phyloP scores from a whole-genome alignment of 1,139 yeast genomes.

The Yarrowia galli region DNA sequence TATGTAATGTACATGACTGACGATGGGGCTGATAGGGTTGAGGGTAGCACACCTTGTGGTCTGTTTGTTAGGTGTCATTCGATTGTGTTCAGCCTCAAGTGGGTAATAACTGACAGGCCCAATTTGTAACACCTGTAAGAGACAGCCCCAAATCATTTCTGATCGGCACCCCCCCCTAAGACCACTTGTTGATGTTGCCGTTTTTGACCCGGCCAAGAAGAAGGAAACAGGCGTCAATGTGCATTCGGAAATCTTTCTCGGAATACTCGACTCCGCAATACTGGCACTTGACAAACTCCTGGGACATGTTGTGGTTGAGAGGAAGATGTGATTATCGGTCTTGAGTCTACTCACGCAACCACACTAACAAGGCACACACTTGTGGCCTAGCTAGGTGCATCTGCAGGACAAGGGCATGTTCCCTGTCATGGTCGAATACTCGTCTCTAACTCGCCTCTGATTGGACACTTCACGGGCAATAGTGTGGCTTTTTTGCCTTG shows the following conservation, averaged over 20 bases:
- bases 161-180: too few species aligned
- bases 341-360: too few species aligned
- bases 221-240: slow-evolving; percentile 22
- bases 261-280: slow-evolving; percentile 21
- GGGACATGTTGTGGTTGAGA: neutral
- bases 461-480: too few species aligned
- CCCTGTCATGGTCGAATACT: too few species aligned
- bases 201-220: slow-evolving; percentile 9
- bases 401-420: neutral
- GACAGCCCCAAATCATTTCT: too few species aligned
- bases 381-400: neutral
- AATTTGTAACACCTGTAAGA: too few species aligned
- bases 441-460: too few species aligned
- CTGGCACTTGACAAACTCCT: slow-evolving; percentile 12
- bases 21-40: slow-evolving; percentile 19
- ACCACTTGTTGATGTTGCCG: slow-evolving; percentile 13
- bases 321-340: neutral
- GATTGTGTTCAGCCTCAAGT: too few species aligned
- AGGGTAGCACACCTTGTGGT: too few species aligned
- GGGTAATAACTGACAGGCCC: too few species aligned
- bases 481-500: too few species aligned
- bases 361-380: neutral
- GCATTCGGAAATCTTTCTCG: slow-evolving; percentile 2
- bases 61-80: too few species aligned
- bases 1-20: neutral